Evolutionary conservation across 163 green algal genomes (phyloP), one percentile per base, ranked within the genome.

Genomic region (Prototheca stagnorum): DNA sequence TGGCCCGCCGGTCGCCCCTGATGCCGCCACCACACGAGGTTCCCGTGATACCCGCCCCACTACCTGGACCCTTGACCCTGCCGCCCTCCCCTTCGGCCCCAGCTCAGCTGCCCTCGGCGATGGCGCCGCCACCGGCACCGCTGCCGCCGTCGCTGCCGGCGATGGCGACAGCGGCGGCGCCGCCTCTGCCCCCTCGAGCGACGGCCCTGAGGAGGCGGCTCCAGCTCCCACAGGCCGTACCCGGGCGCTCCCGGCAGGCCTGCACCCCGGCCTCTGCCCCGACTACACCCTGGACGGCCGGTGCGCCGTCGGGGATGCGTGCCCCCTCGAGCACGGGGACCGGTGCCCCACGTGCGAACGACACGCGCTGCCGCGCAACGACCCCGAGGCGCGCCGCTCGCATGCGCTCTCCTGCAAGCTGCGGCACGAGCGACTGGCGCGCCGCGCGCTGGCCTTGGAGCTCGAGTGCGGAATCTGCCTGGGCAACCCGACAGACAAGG

Each of bases 391-490:
- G 24, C 41, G 48, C 0, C 49, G 44, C 16, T 37, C 60, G 44
- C 80, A 90, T 61, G 21, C 26, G 4, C 21, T 35, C 2, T 51
- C 68, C 41, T 91, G 80, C 63, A 29, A 9, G 12, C 33, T 52
- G 15, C 53, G 65, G 0, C 68, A 79, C 20, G 57, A 62, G 28
- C 59, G 73, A 20, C 49, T 80, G 35, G 64, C 57, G 11, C 64
- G 65, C 12, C 49, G 60, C 11, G 26, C 56, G 20, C 42, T 43
- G 46, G 70, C 54, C 35, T 40, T 64, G 2, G 42, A 46, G 8
- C 55, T 87, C 5, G 80, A 91, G 73, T 91, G 80, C 44, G 56
- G 55, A 57, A 88, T 91, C 55, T 91, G 80, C 67, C 42, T 85
- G 47, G 80, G 89, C 50, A 55, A 51, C 23, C 68, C 85, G 35